Conservation (phyloP, 306 rosid genomes). For the Dalbergia oliveri region DNA sequence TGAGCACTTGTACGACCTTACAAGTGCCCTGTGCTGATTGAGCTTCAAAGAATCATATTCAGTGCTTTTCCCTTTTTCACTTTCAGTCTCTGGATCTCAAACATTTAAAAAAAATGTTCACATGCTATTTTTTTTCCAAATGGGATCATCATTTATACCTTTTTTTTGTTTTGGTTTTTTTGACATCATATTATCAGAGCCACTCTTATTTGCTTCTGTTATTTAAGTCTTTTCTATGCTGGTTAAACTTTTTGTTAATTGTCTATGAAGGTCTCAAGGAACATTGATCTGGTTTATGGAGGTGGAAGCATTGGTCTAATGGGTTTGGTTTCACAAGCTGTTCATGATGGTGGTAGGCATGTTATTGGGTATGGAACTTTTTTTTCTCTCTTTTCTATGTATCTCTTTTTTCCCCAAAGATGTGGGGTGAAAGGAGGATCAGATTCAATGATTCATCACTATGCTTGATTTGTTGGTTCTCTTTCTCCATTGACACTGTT, state of each 20-base stretch:
- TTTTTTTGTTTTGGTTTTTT: neutral
- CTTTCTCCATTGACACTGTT: conserved; percentile 56
- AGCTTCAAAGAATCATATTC: conserved; percentile 34
- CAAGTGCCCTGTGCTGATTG: conserved; percentile 39
- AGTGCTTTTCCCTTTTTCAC: conserved; percentile 16
- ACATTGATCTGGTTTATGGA: conserved; percentile 97
- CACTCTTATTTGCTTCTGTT: conserved; percentile 16
- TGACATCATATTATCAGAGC: conserved; percentile 30
- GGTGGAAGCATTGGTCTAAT: conserved; percentile 99
- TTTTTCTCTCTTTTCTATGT: neutral
- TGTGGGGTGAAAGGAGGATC: conserved; percentile 48
- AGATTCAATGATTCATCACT: conserved; percentile 43
- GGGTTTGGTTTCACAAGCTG: conserved; percentile 99
- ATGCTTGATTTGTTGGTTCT: conserved; percentile 45
- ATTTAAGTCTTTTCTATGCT: conserved; percentile 22
- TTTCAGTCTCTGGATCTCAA: conserved; percentile 9
- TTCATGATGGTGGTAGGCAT: conserved; percentile 98
- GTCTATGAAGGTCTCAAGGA: conserved; percentile 81
- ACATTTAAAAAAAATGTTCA: conserved; percentile 30
- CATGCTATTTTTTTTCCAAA: conserved; percentile 13
- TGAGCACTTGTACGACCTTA: conserved; percentile 25
- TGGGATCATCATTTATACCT: conserved; percentile 38
- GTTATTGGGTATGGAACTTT: conserved; percentile 75
- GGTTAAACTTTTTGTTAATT: conserved; percentile 37
- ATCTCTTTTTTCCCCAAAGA: conserved; percentile 35